These are phyloP conservation scores for Dendrobium catenatum DNA, from an alignment of 106 monocot species.

Conservation along the genomic window DNA sequence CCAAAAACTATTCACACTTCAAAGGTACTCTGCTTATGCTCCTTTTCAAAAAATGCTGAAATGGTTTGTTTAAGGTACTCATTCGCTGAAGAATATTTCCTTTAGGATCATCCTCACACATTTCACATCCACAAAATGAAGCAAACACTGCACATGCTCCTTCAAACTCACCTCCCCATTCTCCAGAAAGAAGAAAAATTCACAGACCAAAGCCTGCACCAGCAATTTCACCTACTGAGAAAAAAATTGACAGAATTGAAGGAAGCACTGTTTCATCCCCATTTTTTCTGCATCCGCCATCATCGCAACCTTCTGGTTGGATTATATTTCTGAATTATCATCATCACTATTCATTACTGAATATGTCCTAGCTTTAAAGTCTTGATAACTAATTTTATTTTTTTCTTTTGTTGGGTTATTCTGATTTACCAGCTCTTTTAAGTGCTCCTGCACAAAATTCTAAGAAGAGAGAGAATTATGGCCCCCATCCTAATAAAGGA, in stretches of 20 bases:
- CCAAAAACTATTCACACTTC: neutral
- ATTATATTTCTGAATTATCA: neutral
- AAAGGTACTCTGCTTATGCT: neutral
- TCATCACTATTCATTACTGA: neutral
- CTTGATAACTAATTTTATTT: neutral
- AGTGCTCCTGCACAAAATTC: no score
- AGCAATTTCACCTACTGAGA: neutral
- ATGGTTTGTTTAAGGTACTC: neutral
- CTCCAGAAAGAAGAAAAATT: neutral
- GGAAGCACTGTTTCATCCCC: neutral
- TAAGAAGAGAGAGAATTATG: neutral
- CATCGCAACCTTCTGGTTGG: slow-evolving; percentile 3
- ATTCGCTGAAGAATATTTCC: neutral
- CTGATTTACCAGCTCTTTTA: neutral
- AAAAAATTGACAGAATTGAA: neutral
- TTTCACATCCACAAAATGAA: neutral
- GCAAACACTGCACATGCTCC: neutral
- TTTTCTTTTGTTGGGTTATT: neutral
- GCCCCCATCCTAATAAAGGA: neutral
- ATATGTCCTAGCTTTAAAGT: neutral
- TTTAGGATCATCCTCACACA: neutral
- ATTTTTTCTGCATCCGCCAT: neutral
- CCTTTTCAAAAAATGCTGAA: neutral
- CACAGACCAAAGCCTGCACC: neutral
- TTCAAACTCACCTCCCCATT: neutral